Conservation (phyloP, 2,329 filamentous ascomycete species). For the Penicillium sumatraense region DNA sequence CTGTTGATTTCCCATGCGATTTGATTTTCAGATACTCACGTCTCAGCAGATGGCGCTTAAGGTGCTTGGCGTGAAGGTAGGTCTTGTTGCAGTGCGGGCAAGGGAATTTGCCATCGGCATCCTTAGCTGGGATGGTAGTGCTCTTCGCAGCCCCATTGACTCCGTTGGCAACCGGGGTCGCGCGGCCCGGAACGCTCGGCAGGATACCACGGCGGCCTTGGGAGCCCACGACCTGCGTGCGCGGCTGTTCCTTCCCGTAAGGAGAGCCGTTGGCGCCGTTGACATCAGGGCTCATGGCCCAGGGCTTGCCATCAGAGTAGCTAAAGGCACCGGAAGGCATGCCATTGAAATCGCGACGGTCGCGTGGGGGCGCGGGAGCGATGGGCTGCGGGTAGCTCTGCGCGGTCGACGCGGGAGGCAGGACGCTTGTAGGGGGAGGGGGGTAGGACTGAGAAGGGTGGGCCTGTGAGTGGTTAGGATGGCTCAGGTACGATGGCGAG, state of each 20-base stretch:
- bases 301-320: slow-evolving; percentile 58
- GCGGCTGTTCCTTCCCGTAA: slow-evolving; percentile 49
- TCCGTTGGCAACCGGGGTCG: slow-evolving; percentile 69
- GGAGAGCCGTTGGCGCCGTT: slow-evolving; percentile 44
- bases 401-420: slow-evolving; percentile 69
- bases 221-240: slow-evolving; percentile 89
- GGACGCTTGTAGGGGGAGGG: slow-evolving; percentile 54
- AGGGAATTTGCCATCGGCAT: slow-evolving; percentile 96
- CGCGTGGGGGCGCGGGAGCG: slow-evolving; percentile 68
- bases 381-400: slow-evolving; percentile 76
- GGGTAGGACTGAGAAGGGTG: slow-evolving; percentile 47
- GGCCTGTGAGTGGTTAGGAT: slow-evolving; percentile 43
- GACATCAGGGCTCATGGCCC: slow-evolving; percentile 46
- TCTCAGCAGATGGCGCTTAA: slow-evolving; percentile 93
- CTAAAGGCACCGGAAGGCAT: slow-evolving; percentile 73
- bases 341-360: slow-evolving; percentile 63
- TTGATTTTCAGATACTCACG: slow-evolving; percentile 68
- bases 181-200: slow-evolving; percentile 85
- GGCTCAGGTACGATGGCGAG: slow-evolving; percentile 48
- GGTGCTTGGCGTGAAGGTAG: slow-evolving; percentile 94
- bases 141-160: slow-evolving; percentile 73
- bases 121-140: slow-evolving; percentile 86
- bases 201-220: slow-evolving; percentile 91
- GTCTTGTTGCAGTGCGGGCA: slow-evolving; percentile 98
- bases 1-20: neutral